Percentiles rank a stretch among this genome's conserved stretches.
phyloP scores from a whole-genome alignment of 768 basidiomycete genomes.

The Mycena amicta region DNA sequence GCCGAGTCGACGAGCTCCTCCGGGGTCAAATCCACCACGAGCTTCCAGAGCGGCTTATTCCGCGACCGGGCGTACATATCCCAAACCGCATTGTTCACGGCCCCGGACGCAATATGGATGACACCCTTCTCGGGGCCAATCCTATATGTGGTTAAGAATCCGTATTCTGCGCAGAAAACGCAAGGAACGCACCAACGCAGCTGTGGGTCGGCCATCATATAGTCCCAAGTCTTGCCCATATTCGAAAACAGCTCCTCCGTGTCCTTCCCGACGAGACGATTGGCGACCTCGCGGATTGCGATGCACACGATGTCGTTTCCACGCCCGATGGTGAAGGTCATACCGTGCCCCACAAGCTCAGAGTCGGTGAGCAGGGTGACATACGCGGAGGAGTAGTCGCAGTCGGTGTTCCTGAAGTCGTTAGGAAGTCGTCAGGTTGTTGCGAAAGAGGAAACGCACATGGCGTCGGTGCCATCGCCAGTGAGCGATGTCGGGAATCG shows the following conservation, averaged over 20 bases:
- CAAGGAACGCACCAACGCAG: slow-evolving; percentile 71
- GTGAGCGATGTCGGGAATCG: slow-evolving; percentile 90
- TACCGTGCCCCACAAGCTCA: slow-evolving; percentile 82
- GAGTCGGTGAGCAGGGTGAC: slow-evolving; percentile 76
- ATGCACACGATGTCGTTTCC: slow-evolving; percentile 93
- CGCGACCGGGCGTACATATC: slow-evolving; percentile 85
- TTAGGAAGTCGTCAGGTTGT: neutral
- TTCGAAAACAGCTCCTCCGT: slow-evolving; percentile 80
- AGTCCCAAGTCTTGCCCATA: slow-evolving; percentile 92
- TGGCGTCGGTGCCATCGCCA: slow-evolving; percentile 93
- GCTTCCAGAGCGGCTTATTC: slow-evolving; percentile 91
- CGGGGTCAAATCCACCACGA: slow-evolving; percentile 88
- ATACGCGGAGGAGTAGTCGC: slow-evolving; percentile 96
- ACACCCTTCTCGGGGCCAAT: slow-evolving; percentile 96
- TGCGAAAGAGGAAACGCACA: slow-evolving; percentile 46
- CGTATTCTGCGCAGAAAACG: neutral
- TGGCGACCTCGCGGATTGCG: slow-evolving; percentile 78
- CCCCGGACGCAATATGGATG: slow-evolving; percentile 86
- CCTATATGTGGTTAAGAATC: slow-evolving; percentile 40
- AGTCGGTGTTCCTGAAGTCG: slow-evolving; percentile 89
- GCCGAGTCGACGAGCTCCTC: slow-evolving; percentile 78
- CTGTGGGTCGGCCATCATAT: slow-evolving; percentile 86
- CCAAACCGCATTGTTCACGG: slow-evolving; percentile 93
- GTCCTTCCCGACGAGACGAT: slow-evolving; percentile 80
- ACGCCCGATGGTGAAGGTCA: slow-evolving; percentile 94